Conservation (phyloP, 371 early-diverging fungal species). For the Actinomucor elegans region DNA sequence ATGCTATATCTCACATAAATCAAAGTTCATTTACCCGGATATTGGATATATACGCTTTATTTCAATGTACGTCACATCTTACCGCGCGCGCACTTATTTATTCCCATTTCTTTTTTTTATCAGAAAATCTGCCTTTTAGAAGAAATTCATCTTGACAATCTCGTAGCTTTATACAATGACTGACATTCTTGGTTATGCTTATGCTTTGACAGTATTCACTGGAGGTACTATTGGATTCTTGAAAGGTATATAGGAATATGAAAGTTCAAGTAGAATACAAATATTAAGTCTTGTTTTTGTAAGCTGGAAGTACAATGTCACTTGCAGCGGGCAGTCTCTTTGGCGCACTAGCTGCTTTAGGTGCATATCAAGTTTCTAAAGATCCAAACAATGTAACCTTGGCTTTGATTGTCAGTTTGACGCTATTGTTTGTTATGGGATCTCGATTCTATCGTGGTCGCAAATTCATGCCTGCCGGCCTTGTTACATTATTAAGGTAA, state of each 20-base stretch:
- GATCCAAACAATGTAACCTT: conserved; percentile 46
- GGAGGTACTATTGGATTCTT: conserved; percentile 50
- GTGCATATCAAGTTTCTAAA: conserved; percentile 44
- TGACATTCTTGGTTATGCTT: conserved; percentile 44
- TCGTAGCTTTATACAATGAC: conserved; percentile 33
- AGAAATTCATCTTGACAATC: background rate
- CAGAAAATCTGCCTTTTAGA: background rate
- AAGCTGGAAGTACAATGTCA: conserved; percentile 50
- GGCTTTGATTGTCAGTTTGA: conserved; percentile 43
- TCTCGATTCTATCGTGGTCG: conserved; percentile 50
- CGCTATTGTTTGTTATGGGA: conserved; percentile 59
- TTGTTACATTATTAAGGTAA: conserved; percentile 54
- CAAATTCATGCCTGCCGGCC: conserved; percentile 67
- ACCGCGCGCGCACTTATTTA: background rate
- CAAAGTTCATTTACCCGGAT: conserved; percentile 4
- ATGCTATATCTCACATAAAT: background rate
- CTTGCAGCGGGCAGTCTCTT: conserved; percentile 44
- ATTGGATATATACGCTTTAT: background rate
- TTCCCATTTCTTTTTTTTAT: background rate
- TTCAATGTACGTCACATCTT: conserved; percentile 2
- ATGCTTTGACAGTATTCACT: conserved; percentile 29
- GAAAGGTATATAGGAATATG: conserved; percentile 44
- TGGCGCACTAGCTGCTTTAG: conserved; percentile 37
- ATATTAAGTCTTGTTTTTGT: no score
- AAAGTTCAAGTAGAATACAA: no score